phyloP scores from a whole-genome alignment of 75 land plant species.

The Pinus taeda region DNA sequence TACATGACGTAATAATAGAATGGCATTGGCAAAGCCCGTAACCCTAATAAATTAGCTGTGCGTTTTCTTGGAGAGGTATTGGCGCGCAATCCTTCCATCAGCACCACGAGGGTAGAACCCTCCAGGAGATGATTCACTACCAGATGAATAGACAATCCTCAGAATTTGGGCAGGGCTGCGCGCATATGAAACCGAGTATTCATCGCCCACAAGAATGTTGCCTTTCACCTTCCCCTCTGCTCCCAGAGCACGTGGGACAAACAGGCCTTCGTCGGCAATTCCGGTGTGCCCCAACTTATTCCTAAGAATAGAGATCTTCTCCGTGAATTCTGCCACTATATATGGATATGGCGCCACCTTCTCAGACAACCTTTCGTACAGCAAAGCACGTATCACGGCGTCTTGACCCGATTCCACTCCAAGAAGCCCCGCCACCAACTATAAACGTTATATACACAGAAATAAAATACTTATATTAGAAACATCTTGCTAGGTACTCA shows the following conservation, averaged over 20 bases:
- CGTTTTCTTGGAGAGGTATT: no score
- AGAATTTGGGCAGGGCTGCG: constrained; percentile 66
- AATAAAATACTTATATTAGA: no score
- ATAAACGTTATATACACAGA: background rate
- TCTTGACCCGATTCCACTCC: constrained; percentile 91
- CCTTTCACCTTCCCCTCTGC: constrained; percentile 37
- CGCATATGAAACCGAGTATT: constrained; percentile 41
- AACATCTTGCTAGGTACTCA: no score
- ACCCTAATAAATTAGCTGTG: no score
- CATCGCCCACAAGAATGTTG: constrained; percentile 54
- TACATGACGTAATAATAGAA: no score
- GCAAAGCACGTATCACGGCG: constrained; percentile 54
- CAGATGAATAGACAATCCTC: constrained; percentile 60
- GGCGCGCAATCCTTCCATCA: background rate
- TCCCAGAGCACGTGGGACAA: constrained; percentile 46
- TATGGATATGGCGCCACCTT: constrained; percentile 15
- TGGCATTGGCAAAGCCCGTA: no score
- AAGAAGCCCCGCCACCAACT: constrained; percentile 58
- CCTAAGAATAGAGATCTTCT: constrained; percentile 48
- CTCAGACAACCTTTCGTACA: constrained; percentile 35
- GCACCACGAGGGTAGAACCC: background rate
- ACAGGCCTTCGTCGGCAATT: constrained; percentile 63
- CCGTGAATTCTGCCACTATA: constrained; percentile 70
- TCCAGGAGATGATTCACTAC: constrained; percentile 13
- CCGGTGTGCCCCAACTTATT: constrained; percentile 36